Conservation (phyloP, 148 eudicot genomes). For the Diospyros kaki region DNA sequence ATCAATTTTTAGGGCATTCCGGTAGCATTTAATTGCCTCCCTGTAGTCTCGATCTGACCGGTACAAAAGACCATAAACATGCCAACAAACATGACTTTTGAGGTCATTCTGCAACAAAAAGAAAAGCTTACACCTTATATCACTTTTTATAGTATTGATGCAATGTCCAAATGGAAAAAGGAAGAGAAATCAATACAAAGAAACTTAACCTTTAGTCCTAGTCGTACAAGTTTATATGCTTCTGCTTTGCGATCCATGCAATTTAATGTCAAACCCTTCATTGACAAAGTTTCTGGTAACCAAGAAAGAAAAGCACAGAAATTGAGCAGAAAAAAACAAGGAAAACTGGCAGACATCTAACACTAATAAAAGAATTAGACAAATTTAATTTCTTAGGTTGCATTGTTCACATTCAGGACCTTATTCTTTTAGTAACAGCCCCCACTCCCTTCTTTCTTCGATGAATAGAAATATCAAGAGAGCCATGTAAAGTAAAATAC, state of each 20-base stretch:
- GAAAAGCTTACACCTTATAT: constrained; percentile 6
- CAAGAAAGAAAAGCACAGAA: not conserved
- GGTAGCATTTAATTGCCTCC: constrained; percentile 94
- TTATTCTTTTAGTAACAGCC: too few species aligned
- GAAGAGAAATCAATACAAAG: not conserved
- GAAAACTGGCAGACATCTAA: too few species aligned
- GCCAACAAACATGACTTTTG: constrained; percentile 99
- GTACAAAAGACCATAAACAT: constrained; percentile 95
- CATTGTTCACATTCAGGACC: too few species aligned
- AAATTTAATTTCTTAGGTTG: too few species aligned
- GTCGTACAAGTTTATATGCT: constrained; percentile 97
- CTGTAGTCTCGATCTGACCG: constrained; percentile 98
- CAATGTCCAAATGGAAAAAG: not conserved
- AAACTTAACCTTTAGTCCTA: constrained; percentile 77
- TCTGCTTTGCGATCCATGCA: constrained; percentile 99
- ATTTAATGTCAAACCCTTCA: constrained; percentile 95
- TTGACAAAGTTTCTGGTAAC: constrained; percentile 81
- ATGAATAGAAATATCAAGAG: too few species aligned
- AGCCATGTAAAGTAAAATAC: too few species aligned
- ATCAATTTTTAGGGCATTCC: constrained; percentile 94
- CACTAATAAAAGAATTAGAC: too few species aligned
- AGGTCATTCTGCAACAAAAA: constrained; percentile 76
- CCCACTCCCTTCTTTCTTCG: too few species aligned
- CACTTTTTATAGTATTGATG: not conserved
- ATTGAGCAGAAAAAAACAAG: too few species aligned